These are phyloP conservation scores for Plasmodium inui DNA, from an alignment of 169 alveolate species.

Conservation along the genomic window DNA sequence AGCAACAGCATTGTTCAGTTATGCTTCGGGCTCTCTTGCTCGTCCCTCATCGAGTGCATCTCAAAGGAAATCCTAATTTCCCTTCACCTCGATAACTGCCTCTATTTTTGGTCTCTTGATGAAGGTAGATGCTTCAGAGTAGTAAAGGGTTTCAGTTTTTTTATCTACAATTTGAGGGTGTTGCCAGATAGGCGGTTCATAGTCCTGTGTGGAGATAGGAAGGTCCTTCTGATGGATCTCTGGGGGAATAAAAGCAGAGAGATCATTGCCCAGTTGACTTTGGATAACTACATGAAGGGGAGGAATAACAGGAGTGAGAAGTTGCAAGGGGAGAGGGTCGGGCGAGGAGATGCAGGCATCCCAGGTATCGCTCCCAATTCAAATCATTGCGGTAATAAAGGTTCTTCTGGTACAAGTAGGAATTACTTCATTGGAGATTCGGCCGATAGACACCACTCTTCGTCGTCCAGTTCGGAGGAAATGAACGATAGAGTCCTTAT, in stretches of 20 bases:
- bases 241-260: slow-evolving; percentile 64
- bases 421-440: slow-evolving; percentile 14
- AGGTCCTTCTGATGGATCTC: slow-evolving; percentile 35
- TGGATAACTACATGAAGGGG: background rate
- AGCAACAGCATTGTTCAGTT: slow-evolving; percentile 53
- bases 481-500: background rate
- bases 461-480: slow-evolving; percentile 2
- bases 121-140: slow-evolving; percentile 73
- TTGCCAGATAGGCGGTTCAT: slow-evolving; percentile 71
- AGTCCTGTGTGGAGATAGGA: slow-evolving; percentile 22
- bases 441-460: slow-evolving; percentile 10
- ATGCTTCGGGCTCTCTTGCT: slow-evolving; percentile 58
- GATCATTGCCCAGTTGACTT: slow-evolving; percentile 18
- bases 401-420: background rate
- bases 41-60: slow-evolving; percentile 55
- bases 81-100: slow-evolving; percentile 33
- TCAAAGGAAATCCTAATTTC: slow-evolving; percentile 71
- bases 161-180: slow-evolving; percentile 41
- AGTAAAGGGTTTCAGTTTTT: slow-evolving; percentile 49
- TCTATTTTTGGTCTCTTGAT: slow-evolving; percentile 73
- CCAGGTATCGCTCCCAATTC: background rate
- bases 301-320: background rate
- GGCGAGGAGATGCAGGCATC: background rate
- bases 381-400: background rate
- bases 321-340: background rate